Base-by-base conservation (phyloP, 208 protist genomes). In the Leishmania aethiopica region DNA sequence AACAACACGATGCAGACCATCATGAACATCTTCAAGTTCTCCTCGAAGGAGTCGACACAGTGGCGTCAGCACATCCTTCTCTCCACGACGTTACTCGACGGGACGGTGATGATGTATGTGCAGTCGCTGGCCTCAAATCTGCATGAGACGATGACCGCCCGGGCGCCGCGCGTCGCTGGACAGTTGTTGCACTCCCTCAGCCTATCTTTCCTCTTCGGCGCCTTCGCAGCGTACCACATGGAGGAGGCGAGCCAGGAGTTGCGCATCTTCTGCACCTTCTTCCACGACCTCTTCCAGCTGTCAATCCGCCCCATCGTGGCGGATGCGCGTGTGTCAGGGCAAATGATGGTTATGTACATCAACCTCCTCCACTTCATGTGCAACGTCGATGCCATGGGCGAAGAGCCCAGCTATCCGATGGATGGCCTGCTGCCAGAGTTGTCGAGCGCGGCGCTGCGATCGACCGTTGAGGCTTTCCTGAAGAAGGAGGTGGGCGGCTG, bases 1-100 rank as follows among this genome's bases (percentile, higher is more conserved):
- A 96, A 90, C 85, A 94, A 93, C 85, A 93, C 85, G 47, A 98
- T 98, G 96, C 91, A 88, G 67, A 94, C 87, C 78, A 92, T 98
- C 80, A 97, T 97, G 92, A 98, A 98, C 81, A 93, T 98, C 75
- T 97, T 95, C 89, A 93, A 97, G 71, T 98, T 97, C 85, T 90
- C 87, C 72, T 93, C 91, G 28, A 78, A 86, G 40, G 78, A 88
- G 76, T 85, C 93, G 71, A 92, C 88, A 66, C 89, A 95, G 87
- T 98, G 93, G 93, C 91, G 96, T n/a, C 92, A 96, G 90, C 94
- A 97, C 88, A 90, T 97, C 71, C 86, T 98, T 8, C 90, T 95
- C 72, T 97, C 93, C 35, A 98, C 96, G 15, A 95, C 91, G 2
- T 91, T 97, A 42, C 80, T 97, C 45, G 93, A 98, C 74, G 86